Evolutionary conservation across 805 yeast species (phyloP), one percentile per base, ranked within the genome.

Genomic region (Candida krabiensis): DNA sequence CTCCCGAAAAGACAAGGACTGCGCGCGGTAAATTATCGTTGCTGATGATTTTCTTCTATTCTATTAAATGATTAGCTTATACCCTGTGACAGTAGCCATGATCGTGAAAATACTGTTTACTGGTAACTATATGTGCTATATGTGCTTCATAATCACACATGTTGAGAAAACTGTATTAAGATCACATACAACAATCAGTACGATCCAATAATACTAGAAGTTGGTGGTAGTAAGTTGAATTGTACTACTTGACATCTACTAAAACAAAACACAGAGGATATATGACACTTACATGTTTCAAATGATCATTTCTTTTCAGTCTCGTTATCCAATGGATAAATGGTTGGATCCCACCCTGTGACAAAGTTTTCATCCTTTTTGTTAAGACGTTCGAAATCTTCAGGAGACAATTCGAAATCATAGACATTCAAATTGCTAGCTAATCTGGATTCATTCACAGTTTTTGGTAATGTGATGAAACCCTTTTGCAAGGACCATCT

Each of bases 401-500:
- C 69, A 8, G 55, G 52, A 28, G 64, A 61, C 50, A 73, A 56
- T 43, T 70, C 70, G 32, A 70, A 60, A 38, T 64, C 67, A 31
- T 65, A 67, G 7, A 64, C 62, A 32, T 63, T 60, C 26, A 73
- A 56, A 50, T 77, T 77, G 16, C 64, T 50, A 23, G 53, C 50
- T 40, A 74, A 53, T 46, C 82, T 63, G 9, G 43, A 19, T 17
- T 37, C 46, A 12, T 41, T 45, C 19, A 38, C 52, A 55, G 61
- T 66, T 65, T 60, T 70, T 52, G 61, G 61, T 15, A 60, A 44
- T 9, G 49, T 39, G 21, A 83, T 66, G 44, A 73, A 76, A 1
- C 87, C 88, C 49, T 79, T 77, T 45, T 75, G 73, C 33, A 75
- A 64, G 0, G 85, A 75, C 91, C 91, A 85, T 47, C 79, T 72